A percentile compares a stretch with the other conserved stretches of the same genome.
Conservation (phyloP, 495 filamentous ascomycete species). For the Pyrenopolyporus hunteri region DNA sequence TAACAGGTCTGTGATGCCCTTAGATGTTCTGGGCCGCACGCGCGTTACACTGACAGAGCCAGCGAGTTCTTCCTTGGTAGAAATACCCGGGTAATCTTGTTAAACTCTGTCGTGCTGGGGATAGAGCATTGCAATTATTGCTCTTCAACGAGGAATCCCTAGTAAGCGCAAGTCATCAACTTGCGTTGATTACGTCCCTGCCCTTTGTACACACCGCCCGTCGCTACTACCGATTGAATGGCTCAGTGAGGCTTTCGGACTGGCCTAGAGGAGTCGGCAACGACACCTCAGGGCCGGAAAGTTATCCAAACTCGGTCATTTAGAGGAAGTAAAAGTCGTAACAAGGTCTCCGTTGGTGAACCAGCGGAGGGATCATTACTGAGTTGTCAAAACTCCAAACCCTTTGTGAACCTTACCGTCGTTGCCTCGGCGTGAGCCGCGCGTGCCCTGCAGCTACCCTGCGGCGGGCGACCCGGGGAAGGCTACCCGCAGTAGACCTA, state of each 20-base stretch:
- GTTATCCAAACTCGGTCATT: constrained; percentile 75
- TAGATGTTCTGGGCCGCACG: constrained; percentile 9
- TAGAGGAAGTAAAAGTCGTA: constrained; percentile 80
- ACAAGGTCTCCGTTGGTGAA: constrained; percentile 75
- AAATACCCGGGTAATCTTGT: constrained; percentile 77
- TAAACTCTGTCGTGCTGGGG: constrained; percentile 78
- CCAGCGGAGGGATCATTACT: constrained; percentile 47
- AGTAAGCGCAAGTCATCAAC: constrained; percentile 77
- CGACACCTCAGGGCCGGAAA: constrained; percentile 69
- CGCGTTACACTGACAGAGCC: constrained; percentile 69
- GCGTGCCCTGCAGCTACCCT: background rate
- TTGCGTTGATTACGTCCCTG: constrained; percentile 77
- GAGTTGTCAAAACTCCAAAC: background rate
- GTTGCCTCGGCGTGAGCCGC: background rate
- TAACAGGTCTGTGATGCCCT: constrained; percentile 9
- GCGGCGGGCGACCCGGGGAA: too few species aligned
- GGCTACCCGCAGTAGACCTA: too few species aligned
- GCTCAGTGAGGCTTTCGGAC: constrained; percentile 70
- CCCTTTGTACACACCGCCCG: constrained; percentile 76
- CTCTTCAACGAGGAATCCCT: constrained; percentile 81
- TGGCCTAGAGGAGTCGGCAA: constrained; percentile 69
- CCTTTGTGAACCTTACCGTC: background rate
- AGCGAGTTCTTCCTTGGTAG: constrained; percentile 74
- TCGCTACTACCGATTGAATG: constrained; percentile 73
- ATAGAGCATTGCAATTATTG: constrained; percentile 83